Evolutionary conservation across 805 yeast genomes (phyloP), one percentile per base, ranked within the genome.

Genomic region (Sungouiozyma ichnusensis): DNA sequence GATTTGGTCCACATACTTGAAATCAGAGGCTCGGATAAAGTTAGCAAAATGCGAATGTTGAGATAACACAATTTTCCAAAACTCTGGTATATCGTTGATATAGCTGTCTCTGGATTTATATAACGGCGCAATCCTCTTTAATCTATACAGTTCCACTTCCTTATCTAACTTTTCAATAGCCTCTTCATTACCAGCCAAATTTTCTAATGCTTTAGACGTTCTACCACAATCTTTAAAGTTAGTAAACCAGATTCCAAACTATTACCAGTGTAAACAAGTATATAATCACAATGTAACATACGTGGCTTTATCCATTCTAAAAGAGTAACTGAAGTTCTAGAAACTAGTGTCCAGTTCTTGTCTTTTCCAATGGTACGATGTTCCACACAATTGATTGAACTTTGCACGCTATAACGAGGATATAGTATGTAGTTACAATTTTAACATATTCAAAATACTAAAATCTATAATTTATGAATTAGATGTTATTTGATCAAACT

Each of bases 11-110:
- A 87, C 58, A 51, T 74, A 81, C 57, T 79, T 79, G 64, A 79
- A 76, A 61, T 88, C 97, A 33, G 81, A 84, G 2, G 81, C 76
- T 24, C 77, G 71, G 16, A 88, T 67, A 58, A 75, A 85, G 48
- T 87, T 95, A 14, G 84, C 81, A 56, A 90, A 83, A 49, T 85
- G 95, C 40, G 83, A 81, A 53, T 82, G 82, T 55, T 84, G 85
- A 2, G 88, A 86, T 9, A 90, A 63, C 0, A 84, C 95, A 41
- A 81, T 74, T 53, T 83, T 81, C 97, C 97, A 90, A 60, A 90
- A 87, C 48, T 75, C 74, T 1, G 88, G 86, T 35, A 87, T 73
- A 3, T 68, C 58, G 3, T 51, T 43, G 14, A 79, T 66, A n/a
- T 72, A 62, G 5, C 53, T 65, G 18, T 84, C 69, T 50, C 97